Percentiles rank a stretch among this genome's conserved stretches.
Conservation (phyloP, 2,329 filamentous ascomycete genomes). For the Fonsecaea monophora region DNA sequence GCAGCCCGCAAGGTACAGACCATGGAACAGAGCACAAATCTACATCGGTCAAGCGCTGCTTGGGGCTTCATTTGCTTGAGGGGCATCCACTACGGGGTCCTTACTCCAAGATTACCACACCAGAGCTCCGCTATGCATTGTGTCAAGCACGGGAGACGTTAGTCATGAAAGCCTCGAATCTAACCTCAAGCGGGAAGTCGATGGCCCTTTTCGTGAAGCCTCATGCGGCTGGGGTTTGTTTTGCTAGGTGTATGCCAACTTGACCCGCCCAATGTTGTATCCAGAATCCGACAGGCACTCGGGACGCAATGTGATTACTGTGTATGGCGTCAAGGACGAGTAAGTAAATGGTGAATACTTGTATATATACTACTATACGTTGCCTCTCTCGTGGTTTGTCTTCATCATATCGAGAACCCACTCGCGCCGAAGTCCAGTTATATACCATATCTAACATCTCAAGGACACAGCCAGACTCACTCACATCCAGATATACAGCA, state of each 20-base stretch:
- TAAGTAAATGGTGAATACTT: not conserved
- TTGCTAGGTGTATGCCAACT: not conserved
- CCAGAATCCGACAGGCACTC: not conserved
- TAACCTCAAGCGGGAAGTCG: constrained; percentile 9
- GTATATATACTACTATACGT: constrained; percentile 4
- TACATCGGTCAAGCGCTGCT: constrained; percentile 14
- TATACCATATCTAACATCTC: not conserved
- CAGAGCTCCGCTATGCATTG: constrained; percentile 3
- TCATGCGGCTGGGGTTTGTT: not conserved
- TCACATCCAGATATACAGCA: not conserved
- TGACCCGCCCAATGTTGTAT: not conserved
- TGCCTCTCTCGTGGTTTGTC: not conserved
- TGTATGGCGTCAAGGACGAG: not conserved
- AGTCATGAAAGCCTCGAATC: constrained; percentile 12
- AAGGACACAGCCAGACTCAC: not conserved
- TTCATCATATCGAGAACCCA: not conserved
- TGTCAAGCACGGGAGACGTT: constrained; percentile 6
- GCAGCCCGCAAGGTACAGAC: not conserved
- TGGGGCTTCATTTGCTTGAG: constrained; percentile 17
- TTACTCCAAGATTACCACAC: constrained; percentile 18
- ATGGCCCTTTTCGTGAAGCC: constrained; percentile 16
- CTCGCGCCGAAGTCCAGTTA: not conserved
- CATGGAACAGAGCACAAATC: constrained; percentile 1
- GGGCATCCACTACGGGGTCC: not conserved
- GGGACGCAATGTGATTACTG: constrained; percentile 7